These are phyloP conservation scores for Ganoderma sinense DNA, from an alignment of 1,284 basidiomycete species.

Conservation along the genomic window DNA sequence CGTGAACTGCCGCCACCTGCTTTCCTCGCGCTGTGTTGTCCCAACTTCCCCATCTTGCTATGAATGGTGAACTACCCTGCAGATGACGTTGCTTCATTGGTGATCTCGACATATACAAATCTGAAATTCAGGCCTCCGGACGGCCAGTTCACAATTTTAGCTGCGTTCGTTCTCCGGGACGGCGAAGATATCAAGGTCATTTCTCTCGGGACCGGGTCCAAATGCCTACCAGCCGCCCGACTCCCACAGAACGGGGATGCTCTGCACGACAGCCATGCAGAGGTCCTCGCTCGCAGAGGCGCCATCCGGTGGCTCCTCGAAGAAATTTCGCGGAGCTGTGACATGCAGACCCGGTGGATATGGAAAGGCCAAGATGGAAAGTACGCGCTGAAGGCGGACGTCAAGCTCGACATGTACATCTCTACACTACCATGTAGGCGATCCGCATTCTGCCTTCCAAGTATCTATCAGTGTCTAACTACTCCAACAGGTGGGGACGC, in stretches of 20 bases:
- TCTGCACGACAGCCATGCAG: slow-evolving; percentile 91
- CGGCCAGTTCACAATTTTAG: slow-evolving; percentile 66
- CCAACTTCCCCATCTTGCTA: slow-evolving; percentile 2
- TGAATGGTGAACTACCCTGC: slow-evolving; percentile 32
- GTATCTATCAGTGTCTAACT: not conserved
- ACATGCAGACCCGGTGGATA: slow-evolving; percentile 50
- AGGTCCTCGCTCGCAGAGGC: slow-evolving; percentile 85
- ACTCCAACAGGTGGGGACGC: slow-evolving; percentile 78
- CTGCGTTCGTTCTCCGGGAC: slow-evolving; percentile 60
- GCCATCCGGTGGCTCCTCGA: slow-evolving; percentile 84
- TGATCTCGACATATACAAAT: slow-evolving; percentile 52
- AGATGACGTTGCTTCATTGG: slow-evolving; percentile 37
- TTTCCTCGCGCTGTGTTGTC: not conserved
- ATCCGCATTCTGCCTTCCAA: slow-evolving; percentile 4
- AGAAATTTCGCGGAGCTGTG: slow-evolving; percentile 56
- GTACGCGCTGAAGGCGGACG: slow-evolving; percentile 59
- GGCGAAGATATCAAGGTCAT: slow-evolving; percentile 55
- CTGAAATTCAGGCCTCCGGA: slow-evolving; percentile 56
- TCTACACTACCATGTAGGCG: slow-evolving; percentile 89
- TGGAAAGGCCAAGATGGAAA: slow-evolving; percentile 42
- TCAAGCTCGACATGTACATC: slow-evolving; percentile 77
- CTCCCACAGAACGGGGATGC: slow-evolving; percentile 81
- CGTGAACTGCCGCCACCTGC: not conserved
- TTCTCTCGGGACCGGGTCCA: slow-evolving; percentile 85
- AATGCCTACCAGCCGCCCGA: slow-evolving; percentile 77